phyloP scores from a whole-genome alignment of 176 grass and related monocot species.

The Ensete ventricosum region DNA sequence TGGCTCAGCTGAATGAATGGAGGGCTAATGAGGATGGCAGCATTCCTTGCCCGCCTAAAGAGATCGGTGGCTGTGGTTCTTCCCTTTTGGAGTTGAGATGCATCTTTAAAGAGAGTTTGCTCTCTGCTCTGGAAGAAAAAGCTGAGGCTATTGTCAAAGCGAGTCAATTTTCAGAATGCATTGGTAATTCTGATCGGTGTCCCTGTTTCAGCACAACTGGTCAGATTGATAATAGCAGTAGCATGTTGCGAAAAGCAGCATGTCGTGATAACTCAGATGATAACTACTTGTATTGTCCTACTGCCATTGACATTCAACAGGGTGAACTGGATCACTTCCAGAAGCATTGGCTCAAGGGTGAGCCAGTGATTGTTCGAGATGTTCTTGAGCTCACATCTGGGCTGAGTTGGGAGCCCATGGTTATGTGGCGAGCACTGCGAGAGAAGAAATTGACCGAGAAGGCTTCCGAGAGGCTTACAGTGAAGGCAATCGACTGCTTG shows the following conservation, averaged over 20 bases:
- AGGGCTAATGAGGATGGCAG: conserved; percentile 47
- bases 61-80: conserved; percentile 46
- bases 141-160: conserved; percentile 33
- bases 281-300: conserved; percentile 69
- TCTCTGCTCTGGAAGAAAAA: conserved; percentile 38
- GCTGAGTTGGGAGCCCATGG: conserved; percentile 78
- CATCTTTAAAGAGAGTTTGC: conserved; percentile 36
- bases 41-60: conserved; percentile 72
- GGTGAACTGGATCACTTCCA: conserved; percentile 61
- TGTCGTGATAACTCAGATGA: conserved; percentile 47
- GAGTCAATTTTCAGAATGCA: conserved; percentile 20
- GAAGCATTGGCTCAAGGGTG: conserved; percentile 71
- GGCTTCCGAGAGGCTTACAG: conserved; percentile 33
- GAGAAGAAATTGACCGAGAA: conserved; percentile 34
- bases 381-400: conserved; percentile 56
- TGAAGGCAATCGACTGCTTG: conserved; percentile 66
- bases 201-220: conserved; percentile 27
- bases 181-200: conserved; percentile 14
- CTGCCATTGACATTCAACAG: conserved; percentile 34
- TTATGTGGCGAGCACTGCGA: conserved; percentile 85
- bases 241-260: conserved; percentile 33
- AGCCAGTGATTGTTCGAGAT: conserved; percentile 69
- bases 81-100: conserved; percentile 43
- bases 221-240: conserved; percentile 21
- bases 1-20: conserved; percentile 29